Conservation (phyloP, 176 grass and related monocot genomes). For the Ananas comosus region DNA sequence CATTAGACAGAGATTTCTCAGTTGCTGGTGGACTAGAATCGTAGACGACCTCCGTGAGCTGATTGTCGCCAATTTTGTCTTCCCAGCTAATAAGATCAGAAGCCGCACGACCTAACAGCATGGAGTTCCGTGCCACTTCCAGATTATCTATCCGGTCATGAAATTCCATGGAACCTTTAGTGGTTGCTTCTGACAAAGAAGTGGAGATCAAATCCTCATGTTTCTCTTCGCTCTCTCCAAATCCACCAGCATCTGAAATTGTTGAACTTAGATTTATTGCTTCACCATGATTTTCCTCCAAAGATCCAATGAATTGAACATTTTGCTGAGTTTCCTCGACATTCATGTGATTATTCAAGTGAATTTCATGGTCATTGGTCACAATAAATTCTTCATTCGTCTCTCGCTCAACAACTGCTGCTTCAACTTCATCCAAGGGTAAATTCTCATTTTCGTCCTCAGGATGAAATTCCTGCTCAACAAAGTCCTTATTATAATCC, state of each 20-base stretch:
- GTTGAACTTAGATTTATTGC: neutral
- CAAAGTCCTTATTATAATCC: slow-evolving; percentile 31
- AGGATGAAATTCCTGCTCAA: slow-evolving; percentile 2
- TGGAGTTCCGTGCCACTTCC: neutral
- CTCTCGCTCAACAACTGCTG: neutral
- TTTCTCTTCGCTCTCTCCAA: slow-evolving; percentile 8
- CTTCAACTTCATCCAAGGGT: slow-evolving; percentile 30
- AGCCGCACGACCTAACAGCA: neutral
- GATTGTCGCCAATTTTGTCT: slow-evolving; percentile 26
- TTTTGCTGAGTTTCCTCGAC: neutral
- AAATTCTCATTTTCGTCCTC: slow-evolving; percentile 22
- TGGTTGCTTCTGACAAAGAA: neutral
- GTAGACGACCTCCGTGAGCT: slow-evolving; percentile 27
- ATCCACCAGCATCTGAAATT: slow-evolving; percentile 11
- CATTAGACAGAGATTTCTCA: slow-evolving; percentile 30
- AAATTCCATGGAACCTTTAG: neutral
- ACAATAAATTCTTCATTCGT: neutral
- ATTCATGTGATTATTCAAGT: neutral
- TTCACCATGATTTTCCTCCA: slow-evolving; percentile 6
- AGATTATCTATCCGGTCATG: neutral
- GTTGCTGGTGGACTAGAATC: slow-evolving; percentile 34
- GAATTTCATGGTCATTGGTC: neutral
- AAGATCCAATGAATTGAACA: neutral
- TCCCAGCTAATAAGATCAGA: slow-evolving; percentile 9
- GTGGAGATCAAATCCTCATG: neutral